Conservation (phyloP, 257 asterid species). For the Salvia hispanica region DNA sequence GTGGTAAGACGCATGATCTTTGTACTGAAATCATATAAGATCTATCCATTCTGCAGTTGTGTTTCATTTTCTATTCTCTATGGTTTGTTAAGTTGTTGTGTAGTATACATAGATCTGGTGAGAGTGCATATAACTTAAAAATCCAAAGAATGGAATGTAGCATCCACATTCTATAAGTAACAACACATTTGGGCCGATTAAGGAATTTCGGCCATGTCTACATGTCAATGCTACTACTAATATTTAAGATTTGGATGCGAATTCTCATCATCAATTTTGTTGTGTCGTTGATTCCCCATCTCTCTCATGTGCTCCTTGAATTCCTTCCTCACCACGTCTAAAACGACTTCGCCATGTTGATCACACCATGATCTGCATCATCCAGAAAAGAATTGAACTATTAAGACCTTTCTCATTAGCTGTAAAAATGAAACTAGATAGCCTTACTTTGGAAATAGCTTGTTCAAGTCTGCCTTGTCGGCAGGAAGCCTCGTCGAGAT, state of each 20-base stretch:
- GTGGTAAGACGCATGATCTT: not conserved
- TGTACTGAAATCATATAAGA: not conserved
- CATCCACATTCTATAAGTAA: not conserved
- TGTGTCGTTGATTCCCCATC: slow-evolving; percentile 46
- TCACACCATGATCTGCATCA: slow-evolving; percentile 67
- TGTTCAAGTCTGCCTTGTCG: slow-evolving; percentile 63
- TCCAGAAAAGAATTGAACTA: not conserved
- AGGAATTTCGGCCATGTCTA: slow-evolving; percentile 18
- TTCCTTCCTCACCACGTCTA: slow-evolving; percentile 74
- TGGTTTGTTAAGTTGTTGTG: no score
- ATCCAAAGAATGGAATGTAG: not conserved
- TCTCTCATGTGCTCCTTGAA: slow-evolving; percentile 71
- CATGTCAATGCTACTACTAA: slow-evolving; percentile 43
- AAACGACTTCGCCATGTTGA: slow-evolving; percentile 55
- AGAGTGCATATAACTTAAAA: not conserved
- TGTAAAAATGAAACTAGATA: slow-evolving; percentile 6
- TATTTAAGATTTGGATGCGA: slow-evolving; percentile 51
- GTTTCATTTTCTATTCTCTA: not conserved
- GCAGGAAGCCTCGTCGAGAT: slow-evolving; percentile 80
- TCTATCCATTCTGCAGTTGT: not conserved
- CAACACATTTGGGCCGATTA: not conserved
- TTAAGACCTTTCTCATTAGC: slow-evolving; percentile 3
- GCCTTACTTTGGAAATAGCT: slow-evolving; percentile 64
- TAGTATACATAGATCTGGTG: no score
- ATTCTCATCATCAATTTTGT: slow-evolving; percentile 54